Evolutionary conservation across 768 basidiomycete species (phyloP).

Genomic region (Tulasnella sp.): DNA sequence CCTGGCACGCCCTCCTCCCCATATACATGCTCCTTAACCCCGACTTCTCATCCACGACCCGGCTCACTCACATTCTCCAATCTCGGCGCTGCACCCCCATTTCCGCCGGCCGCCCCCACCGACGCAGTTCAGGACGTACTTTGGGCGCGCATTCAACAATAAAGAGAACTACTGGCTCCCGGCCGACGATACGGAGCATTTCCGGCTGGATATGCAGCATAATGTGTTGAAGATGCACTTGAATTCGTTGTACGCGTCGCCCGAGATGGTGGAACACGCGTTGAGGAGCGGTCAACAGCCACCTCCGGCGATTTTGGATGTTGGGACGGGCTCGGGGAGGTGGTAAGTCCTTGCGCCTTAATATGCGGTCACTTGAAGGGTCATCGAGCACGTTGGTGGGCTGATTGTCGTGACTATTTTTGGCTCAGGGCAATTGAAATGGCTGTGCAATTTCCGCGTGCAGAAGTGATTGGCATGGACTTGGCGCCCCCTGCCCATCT

Average conservation of each 20-base stretch:
- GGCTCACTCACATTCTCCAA: background rate
- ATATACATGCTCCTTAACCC: background rate
- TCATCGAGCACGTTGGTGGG: background rate
- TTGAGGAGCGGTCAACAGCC: background rate
- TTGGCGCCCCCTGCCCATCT: conserved; percentile 9
- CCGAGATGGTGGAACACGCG: background rate
- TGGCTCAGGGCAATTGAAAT: conserved; percentile 16
- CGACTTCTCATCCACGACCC: background rate
- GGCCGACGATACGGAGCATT: conserved; percentile 12
- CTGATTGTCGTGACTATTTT: background rate
- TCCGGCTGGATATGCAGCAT: conserved; percentile 10
- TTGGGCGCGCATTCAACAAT: conserved; percentile 4
- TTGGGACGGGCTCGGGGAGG: conserved; percentile 12
- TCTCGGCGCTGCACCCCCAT: too few species aligned
- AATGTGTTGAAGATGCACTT: background rate
- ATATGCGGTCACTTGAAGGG: background rate
- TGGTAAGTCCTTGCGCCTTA: background rate
- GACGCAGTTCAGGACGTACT: conserved; percentile 1
- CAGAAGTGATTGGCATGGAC: conserved; percentile 18
- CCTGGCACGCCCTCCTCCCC: background rate
- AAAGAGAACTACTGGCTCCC: conserved; percentile 10
- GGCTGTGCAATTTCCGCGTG: conserved; percentile 17
- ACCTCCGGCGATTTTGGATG: background rate
- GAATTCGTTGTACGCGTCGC: conserved; percentile 2
- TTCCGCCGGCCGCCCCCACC: too few species aligned